Evolutionary conservation across 139 green algal species (phyloP).

Genomic region (Pleodorina starrii): DNA sequence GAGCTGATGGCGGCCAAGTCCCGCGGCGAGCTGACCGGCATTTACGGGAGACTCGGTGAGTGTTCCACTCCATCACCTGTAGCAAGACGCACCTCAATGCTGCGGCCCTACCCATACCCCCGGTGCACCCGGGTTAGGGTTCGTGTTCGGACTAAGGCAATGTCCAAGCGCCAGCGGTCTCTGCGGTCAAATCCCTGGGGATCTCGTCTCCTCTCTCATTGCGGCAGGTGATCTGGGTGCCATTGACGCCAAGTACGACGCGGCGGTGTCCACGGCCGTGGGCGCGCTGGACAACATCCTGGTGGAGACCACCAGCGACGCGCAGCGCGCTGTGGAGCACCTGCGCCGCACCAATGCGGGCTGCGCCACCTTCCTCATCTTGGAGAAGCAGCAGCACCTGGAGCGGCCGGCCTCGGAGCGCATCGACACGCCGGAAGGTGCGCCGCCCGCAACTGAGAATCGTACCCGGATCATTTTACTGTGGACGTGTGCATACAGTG

Average conservation of each 20-base stretch:
- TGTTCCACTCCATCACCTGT: no score
- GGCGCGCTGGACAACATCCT: constrained; percentile 94
- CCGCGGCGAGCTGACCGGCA: constrained; percentile 82
- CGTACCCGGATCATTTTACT: no score
- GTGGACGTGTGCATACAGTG: no score
- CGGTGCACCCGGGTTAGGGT: no score
- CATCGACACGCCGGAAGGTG: constrained; percentile 81
- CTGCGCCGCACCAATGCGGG: constrained; percentile 76
- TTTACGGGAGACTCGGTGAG: constrained; percentile 91
- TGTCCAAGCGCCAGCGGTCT: no score
- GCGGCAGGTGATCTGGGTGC: constrained; percentile 95
- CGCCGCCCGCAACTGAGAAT: no score
- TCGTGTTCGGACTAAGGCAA: no score
- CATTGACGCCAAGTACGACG: constrained; percentile 96
- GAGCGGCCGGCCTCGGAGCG: constrained; percentile 50
- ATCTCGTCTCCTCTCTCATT: no score
- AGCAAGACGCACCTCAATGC: no score
- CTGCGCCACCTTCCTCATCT: constrained; percentile 95
- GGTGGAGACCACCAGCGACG: constrained; percentile 89
- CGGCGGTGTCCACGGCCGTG: constrained; percentile 92
- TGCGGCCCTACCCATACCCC: no score
- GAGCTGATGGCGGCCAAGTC: constrained; percentile 87
- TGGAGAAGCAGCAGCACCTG: constrained; percentile 92
- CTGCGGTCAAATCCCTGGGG: no score
- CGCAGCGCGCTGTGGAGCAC: constrained; percentile 88